Conservation (phyloP, 169 alveolate species). For the Plasmodium ovale region DNA sequence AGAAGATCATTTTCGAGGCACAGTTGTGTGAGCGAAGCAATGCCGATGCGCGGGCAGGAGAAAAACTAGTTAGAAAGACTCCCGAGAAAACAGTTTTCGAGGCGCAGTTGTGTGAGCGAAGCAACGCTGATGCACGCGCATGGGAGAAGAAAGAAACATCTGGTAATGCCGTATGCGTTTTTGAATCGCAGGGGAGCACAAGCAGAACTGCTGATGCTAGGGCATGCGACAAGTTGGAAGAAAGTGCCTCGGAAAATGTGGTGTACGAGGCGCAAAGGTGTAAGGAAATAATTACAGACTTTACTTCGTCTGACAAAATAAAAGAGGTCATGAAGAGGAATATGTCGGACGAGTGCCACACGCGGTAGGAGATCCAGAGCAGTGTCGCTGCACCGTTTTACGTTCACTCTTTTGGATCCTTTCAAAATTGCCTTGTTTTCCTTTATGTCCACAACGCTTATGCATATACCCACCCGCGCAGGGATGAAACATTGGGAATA, state of each 20-base stretch:
- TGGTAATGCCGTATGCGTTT: conserved; percentile 8
- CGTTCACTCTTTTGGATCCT: too few relatives aligned
- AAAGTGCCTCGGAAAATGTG: conserved; percentile 12
- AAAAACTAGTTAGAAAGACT: not conserved
- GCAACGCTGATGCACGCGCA: conserved; percentile 64
- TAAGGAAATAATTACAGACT: conserved; percentile 23
- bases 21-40: conserved; percentile 40
- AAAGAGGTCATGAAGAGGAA: conserved; percentile 75
- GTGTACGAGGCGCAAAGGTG: conserved; percentile 56
- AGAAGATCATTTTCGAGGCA: conserved; percentile 35
- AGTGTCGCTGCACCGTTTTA: too few relatives aligned
- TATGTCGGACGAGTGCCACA: conserved; percentile 66
- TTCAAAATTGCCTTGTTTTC: too few relatives aligned
- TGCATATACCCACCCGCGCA: too few relatives aligned
- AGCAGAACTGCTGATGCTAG: conserved; percentile 22
- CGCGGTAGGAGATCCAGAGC: too few relatives aligned
- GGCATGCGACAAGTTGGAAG: conserved; percentile 30
- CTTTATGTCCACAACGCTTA: too few relatives aligned
- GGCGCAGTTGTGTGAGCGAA: conserved; percentile 20
- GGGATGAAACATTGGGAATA: too few relatives aligned
- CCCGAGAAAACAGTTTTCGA: conserved; percentile 46
- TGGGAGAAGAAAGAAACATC: conserved; percentile 12
- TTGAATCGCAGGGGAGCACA: conserved; percentile 18
- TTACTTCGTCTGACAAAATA: conserved; percentile 55
- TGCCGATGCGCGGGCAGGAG: conserved; percentile 67